Percentiles rank a stretch among this genome's conserved stretches.
These are phyloP conservation scores for Podaxis sp. DNA, from an alignment of 768 basidiomycete species.

Conservation along the genomic window DNA sequence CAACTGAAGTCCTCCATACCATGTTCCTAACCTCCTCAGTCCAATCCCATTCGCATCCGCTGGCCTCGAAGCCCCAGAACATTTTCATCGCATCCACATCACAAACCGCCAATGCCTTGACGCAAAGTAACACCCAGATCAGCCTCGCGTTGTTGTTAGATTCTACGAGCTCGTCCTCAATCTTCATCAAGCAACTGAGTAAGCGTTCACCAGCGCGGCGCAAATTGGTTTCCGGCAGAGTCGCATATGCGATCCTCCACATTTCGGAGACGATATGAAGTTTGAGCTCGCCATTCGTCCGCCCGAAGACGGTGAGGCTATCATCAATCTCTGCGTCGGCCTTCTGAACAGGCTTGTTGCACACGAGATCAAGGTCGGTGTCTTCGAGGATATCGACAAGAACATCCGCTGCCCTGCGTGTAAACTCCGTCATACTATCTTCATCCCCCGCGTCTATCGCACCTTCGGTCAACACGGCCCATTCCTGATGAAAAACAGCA, in stretches of 20 bases:
- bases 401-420: conserved; percentile 36
- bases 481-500: background rate
- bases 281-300: conserved; percentile 48
- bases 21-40: conserved; percentile 39
- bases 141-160: conserved; percentile 41
- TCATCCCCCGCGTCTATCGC: conserved; percentile 43
- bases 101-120: conserved; percentile 49
- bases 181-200: conserved; percentile 45
- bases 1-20: conserved; percentile 58
- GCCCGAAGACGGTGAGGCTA: background rate
- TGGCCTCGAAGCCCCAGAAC: conserved; percentile 50
- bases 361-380: conserved; percentile 37
- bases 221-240: conserved; percentile 42
- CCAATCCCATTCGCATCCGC: conserved; percentile 36
- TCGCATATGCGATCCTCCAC: conserved; percentile 46
- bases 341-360: conserved; percentile 11
- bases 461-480: conserved; percentile 9
- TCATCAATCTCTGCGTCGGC: background rate
- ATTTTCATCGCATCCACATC: conserved; percentile 40
- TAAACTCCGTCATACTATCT: conserved; percentile 36
- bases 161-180: conserved; percentile 44
- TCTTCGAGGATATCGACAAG: conserved; percentile 51
- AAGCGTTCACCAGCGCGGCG: conserved; percentile 43
- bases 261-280: conserved; percentile 56
- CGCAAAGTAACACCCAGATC: conserved; percentile 61